phyloP scores from a whole-genome alignment of 2,329 filamentous ascomycete genomes.

The Microdochium nivale region DNA sequence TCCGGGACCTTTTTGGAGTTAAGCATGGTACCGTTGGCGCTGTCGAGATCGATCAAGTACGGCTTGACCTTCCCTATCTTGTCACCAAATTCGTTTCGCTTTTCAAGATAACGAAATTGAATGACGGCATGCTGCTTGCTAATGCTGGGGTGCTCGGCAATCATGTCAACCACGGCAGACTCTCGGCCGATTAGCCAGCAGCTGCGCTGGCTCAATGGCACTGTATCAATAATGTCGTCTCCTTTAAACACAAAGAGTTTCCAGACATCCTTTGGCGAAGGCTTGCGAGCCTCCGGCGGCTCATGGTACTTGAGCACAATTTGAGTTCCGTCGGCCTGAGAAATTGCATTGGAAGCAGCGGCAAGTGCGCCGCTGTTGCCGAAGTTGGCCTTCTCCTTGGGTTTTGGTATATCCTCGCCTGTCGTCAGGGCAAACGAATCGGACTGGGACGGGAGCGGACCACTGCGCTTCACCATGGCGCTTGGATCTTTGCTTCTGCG shows the following conservation, averaged over 20 bases:
- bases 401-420: slow-evolving; percentile 40
- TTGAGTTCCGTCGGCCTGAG: slow-evolving; percentile 62
- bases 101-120: slow-evolving; percentile 82
- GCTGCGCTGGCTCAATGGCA: slow-evolving; percentile 66
- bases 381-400: slow-evolving; percentile 86
- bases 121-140: slow-evolving; percentile 95
- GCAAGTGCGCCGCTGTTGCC: slow-evolving; percentile 72
- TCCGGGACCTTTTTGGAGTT: slow-evolving; percentile 68
- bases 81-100: slow-evolving; percentile 80
- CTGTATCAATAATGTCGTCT: slow-evolving; percentile 68
- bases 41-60: slow-evolving; percentile 90
- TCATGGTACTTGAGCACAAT: slow-evolving; percentile 94
- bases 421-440: slow-evolving; percentile 49
- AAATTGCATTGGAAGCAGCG: slow-evolving; percentile 72
- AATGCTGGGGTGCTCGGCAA: slow-evolving; percentile 81
- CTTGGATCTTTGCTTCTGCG: slow-evolving; percentile 4
- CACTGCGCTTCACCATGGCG: slow-evolving; percentile 24
- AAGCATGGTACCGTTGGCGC: slow-evolving; percentile 79
- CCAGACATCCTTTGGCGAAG: slow-evolving; percentile 71
- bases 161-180: slow-evolving; percentile 68
- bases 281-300: slow-evolving; percentile 84
- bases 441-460: slow-evolving; percentile 51
- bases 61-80: slow-evolving; percentile 71
- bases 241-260: slow-evolving; percentile 91
- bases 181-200: slow-evolving; percentile 91